These are phyloP conservation scores for Wickerhamiella occidentalis DNA, from an alignment of 805 yeast genomes.

Conservation along the genomic window DNA sequence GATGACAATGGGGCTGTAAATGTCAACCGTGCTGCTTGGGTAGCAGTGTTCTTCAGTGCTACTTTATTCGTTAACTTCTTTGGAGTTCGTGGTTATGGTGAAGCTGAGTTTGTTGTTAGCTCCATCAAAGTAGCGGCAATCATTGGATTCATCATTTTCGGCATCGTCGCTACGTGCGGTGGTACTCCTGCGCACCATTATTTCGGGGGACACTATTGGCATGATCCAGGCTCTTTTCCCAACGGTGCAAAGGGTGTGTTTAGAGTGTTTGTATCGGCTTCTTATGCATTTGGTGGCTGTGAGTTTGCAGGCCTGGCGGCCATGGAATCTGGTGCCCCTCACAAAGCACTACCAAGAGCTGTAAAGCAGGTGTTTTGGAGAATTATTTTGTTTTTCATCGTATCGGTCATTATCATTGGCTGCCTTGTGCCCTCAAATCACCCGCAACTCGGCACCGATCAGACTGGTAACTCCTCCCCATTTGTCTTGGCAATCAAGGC, in stretches of 20 bases:
- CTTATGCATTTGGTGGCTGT: conserved; percentile 65
- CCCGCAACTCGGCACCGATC: conserved; percentile 37
- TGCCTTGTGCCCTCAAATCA: conserved; percentile 58
- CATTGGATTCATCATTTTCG: conserved; percentile 49
- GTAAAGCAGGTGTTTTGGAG: conserved; percentile 79
- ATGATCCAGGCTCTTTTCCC: conserved; percentile 56
- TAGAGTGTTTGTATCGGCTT: conserved; percentile 61
- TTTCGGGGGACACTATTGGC: conserved; percentile 45
- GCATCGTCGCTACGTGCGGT: conserved; percentile 36
- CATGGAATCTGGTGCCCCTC: conserved; percentile 62
- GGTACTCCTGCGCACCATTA: conserved; percentile 45
- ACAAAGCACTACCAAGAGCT: conserved; percentile 55
- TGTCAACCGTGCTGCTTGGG: conserved; percentile 47
- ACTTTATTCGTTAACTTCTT: conserved; percentile 39
- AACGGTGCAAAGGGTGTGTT: conserved; percentile 58
- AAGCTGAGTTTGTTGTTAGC: conserved; percentile 53
- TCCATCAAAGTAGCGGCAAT: conserved; percentile 48
- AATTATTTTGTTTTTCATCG: conserved; percentile 58
- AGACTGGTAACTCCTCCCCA: conserved; percentile 58
- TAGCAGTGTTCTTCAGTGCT: conserved; percentile 40
- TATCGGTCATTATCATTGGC: conserved; percentile 44
- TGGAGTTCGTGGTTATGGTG: conserved; percentile 52
- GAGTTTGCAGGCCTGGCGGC: conserved; percentile 67
- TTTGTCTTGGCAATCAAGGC: conserved; percentile 59
- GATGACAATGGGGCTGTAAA: conserved; percentile 24